These are phyloP conservation scores for Debaryomyces prosopidis DNA, from an alignment of 805 yeast genomes.

Conservation along the genomic window DNA sequence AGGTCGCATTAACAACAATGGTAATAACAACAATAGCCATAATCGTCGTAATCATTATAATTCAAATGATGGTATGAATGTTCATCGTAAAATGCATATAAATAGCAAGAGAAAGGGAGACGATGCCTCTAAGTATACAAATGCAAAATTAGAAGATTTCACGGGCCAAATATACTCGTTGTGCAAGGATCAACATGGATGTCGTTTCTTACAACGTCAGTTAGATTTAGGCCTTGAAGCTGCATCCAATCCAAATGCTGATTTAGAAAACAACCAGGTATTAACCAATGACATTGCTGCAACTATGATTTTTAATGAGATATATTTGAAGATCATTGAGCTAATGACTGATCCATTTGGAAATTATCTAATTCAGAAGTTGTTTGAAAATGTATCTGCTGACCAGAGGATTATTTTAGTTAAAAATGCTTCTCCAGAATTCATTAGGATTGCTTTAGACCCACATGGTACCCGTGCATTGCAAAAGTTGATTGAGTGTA, in stretches of 20 bases:
- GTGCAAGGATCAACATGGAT: slow-evolving; percentile 96
- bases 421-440: slow-evolving; percentile 66
- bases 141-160: slow-evolving; percentile 68
- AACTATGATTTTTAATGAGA: slow-evolving; percentile 77
- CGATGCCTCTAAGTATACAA: slow-evolving; percentile 68
- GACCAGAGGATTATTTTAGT: slow-evolving; percentile 73
- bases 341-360: slow-evolving; percentile 97
- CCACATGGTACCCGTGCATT: slow-evolving; percentile 97
- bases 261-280: slow-evolving; percentile 9
- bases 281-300: slow-evolving; percentile 51
- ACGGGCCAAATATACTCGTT: slow-evolving; percentile 72
- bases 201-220: slow-evolving; percentile 87
- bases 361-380: slow-evolving; percentile 89
- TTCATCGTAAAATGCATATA: slow-evolving; percentile 44
- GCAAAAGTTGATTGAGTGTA: slow-evolving; percentile 87
- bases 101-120: slow-evolving; percentile 49
- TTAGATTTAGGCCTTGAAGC: slow-evolving; percentile 59
- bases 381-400: slow-evolving; percentile 71
- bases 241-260: slow-evolving; percentile 7
- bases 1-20: background rate
- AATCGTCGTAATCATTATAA: slow-evolving; percentile 7
- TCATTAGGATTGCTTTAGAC: slow-evolving; percentile 80
- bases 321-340: slow-evolving; percentile 73
- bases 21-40: slow-evolving; percentile 7
- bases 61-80: slow-evolving; percentile 30